Evolutionary conservation across 1,139 yeast species (phyloP).

Genomic region (Candida mesenterica): DNA sequence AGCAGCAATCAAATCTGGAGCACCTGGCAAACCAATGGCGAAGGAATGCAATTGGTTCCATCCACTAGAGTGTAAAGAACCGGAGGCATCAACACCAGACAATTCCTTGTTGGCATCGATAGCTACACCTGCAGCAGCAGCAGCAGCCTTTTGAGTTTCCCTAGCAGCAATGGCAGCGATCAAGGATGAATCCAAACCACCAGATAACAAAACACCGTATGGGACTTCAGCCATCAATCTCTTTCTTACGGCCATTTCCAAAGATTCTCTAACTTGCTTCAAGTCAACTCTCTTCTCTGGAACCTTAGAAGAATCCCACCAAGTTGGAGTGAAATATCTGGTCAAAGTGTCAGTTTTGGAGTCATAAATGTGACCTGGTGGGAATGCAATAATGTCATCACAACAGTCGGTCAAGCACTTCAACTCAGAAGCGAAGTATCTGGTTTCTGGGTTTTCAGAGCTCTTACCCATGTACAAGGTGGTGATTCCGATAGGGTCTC

Average conservation of each 20-base stretch:
- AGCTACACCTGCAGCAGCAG: slow-evolving; percentile 44
- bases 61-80: slow-evolving; percentile 75
- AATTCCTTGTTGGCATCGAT: slow-evolving; percentile 58
- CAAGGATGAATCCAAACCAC: slow-evolving; percentile 94
- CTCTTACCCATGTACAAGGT: slow-evolving; percentile 93
- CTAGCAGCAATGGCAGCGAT: slow-evolving; percentile 97
- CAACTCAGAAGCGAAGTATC: slow-evolving; percentile 90
- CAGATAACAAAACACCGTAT: slow-evolving; percentile 92
- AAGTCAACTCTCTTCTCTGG: slow-evolving; percentile 78
- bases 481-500: slow-evolving; percentile 98
- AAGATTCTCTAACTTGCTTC: slow-evolving; percentile 66
- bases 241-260: slow-evolving; percentile 96
- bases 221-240: slow-evolving; percentile 99
- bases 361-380: slow-evolving; percentile 97
- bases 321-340: slow-evolving; percentile 85
- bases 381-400: slow-evolving; percentile 90
- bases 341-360: slow-evolving; percentile 81
- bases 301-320: slow-evolving; percentile 83
- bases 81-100: slow-evolving; percentile 89
- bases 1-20: slow-evolving; percentile 97
- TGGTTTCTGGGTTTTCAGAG: slow-evolving; percentile 66
- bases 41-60: slow-evolving; percentile 86
- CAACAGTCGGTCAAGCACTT: slow-evolving; percentile 93
- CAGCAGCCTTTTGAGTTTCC: slow-evolving; percentile 81
- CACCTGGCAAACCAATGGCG: slow-evolving; percentile 95